Percentiles rank a stretch among this genome's conserved stretches.
Evolutionary conservation across 768 basidiomycete species (phyloP).

Genomic region (Boletus subcaerulescens): DNA sequence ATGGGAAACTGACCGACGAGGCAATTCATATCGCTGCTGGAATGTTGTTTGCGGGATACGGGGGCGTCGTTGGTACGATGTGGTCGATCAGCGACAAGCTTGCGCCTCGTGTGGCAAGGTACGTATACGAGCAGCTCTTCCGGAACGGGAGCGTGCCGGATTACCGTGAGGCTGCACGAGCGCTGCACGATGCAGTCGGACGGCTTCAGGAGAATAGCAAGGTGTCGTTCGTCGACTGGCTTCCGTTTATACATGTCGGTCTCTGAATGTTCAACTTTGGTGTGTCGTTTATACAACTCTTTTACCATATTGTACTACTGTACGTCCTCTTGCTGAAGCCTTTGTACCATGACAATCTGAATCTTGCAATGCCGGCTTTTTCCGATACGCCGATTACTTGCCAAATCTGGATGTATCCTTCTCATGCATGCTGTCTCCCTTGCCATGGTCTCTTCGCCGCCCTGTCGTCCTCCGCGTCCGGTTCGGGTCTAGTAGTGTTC

Average conservation of each 20-base stretch:
- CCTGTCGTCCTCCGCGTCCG: constrained; percentile 1
- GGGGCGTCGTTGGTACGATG: constrained; percentile 5
- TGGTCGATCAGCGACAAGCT: constrained; percentile 12
- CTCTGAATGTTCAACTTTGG: background rate
- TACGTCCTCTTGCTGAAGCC: no score
- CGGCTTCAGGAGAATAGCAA: background rate
- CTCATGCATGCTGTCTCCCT: constrained; percentile 19
- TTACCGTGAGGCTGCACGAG: background rate
- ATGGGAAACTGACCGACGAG: background rate
- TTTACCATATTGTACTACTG: no score
- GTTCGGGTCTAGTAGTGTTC: background rate
- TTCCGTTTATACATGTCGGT: constrained; percentile 14
- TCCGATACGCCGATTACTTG: background rate
- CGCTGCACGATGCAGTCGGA: background rate
- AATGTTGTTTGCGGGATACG: constrained; percentile 34
- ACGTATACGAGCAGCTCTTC: background rate
- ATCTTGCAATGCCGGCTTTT: background rate
- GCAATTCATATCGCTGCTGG: constrained; percentile 6
- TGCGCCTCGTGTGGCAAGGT: constrained; percentile 32
- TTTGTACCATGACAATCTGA: background rate
- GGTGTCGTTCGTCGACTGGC: constrained; percentile 4
- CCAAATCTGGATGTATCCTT: background rate
- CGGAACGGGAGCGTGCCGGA: constrained; percentile 7
- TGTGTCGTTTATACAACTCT: background rate
- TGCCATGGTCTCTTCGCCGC: constrained; percentile 2